Base-by-base conservation (phyloP, 2,329 filamentous ascomycete genomes). In the Colletotrichum higginsianum region DNA sequence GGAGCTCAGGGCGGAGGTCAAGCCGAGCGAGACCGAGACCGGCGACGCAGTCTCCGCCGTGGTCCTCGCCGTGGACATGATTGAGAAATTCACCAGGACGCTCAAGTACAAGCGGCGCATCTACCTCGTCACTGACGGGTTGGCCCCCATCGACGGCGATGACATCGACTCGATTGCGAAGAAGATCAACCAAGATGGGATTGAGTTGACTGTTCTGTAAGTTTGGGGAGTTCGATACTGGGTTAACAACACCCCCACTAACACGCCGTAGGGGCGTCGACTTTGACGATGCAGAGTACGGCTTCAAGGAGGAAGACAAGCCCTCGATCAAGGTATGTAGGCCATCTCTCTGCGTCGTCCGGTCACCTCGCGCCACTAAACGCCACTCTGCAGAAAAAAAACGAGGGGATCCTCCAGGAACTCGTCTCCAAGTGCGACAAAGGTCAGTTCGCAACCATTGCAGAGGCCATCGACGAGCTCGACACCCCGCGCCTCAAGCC, bases 231-330 rank as follows among this genome's bases (percentile, higher is more conserved):
- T 4, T 64, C 18, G 42, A 13, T n/a, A n/a, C 5, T n/a, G 7
- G 42, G 9, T 5, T 16, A 35, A 7, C 30, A 35, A 35, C 30
- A 35, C 21, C 7, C 38, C 12, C 38, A 62, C 69, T 74, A 62
- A 74, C 52, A 60, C 16, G 60, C 8, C 52, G 5, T 58, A 95
- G 93, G 65, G 96, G 96, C 16, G 90, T 97, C 21, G 96, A 99
- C 80, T 98, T 99, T 81, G 95, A 99, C 79, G 95, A 98, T 79
- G 80, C 90, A 1, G 95, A 97, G 2, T 98, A 92, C 78, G 95
- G 95, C 52, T 93, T 94, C 79, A 97, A 97, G 80, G 96, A 98
- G 82, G 95, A 98, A 80, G 89, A 93, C 74, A 99, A 99, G 79
- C 84, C 91, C 21, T 75, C 80, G 0, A 79, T 81, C 62, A 98